A percentile compares a stretch with the other conserved stretches of the same genome.
These are phyloP conservation scores for Verticillium isaacii DNA, from an alignment of 2,329 filamentous ascomycete genomes.

Conservation along the genomic window DNA sequence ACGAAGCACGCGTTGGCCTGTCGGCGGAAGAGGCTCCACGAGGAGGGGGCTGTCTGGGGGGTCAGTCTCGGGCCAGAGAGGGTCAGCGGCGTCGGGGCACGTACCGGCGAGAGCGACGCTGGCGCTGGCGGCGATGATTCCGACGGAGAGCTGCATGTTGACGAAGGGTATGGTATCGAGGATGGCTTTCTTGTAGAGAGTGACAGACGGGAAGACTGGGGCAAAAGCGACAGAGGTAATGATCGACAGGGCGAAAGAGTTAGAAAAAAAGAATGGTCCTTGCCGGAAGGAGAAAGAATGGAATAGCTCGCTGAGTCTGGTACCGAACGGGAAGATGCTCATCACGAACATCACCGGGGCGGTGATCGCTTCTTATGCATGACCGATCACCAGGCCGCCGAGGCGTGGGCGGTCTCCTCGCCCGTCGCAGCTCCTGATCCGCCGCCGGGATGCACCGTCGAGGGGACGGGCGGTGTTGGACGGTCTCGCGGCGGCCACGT, in stretches of 20 bases:
- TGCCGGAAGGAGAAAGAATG: conserved; percentile 4
- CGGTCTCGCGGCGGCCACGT: neutral
- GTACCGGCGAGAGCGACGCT: conserved; percentile 11
- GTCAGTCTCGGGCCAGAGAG: too few species aligned
- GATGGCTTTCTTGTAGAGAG: neutral
- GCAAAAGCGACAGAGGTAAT: neutral
- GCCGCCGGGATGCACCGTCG: neutral
- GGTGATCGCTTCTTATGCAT: neutral
- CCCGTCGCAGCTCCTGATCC: neutral
- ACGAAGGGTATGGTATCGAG: neutral
- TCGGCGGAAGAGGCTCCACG: conserved; percentile 14
- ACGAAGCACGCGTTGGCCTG: conserved; percentile 45
- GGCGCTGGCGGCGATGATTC: conserved; percentile 8
- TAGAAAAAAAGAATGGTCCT: conserved; percentile 1
- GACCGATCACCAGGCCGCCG: neutral
- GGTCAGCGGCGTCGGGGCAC: neutral
- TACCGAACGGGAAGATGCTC: neutral
- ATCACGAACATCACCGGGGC: neutral
- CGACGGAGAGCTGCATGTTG: conserved; percentile 12
- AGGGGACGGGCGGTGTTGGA: neutral
- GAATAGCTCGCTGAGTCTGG: neutral
- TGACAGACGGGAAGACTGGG: neutral
- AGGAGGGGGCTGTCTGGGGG: conserved; percentile 6
- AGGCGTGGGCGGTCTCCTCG: neutral
- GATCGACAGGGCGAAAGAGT: neutral